These are phyloP conservation scores for Ceratobasidium sp. DNA, from an alignment of 1,284 basidiomycete genomes.

Conservation along the genomic window DNA sequence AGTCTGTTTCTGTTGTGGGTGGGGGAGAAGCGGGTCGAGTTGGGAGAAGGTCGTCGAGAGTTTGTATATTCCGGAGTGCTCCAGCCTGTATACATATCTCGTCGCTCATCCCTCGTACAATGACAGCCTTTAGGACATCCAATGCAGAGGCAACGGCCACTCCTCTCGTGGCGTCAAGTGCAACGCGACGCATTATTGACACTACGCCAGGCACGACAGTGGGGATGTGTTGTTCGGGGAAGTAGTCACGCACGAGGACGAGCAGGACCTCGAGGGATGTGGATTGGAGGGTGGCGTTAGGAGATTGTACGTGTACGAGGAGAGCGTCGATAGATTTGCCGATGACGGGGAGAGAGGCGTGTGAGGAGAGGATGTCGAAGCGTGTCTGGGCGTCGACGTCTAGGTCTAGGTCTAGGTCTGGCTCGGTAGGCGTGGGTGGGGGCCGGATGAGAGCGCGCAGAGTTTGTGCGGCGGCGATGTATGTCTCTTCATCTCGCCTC, in stretches of 20 bases:
- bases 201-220: constrained; percentile 84
- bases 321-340: constrained; percentile 84
- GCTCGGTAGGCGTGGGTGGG: neutral
- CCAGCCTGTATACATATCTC: constrained; percentile 72
- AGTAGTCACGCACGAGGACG: constrained; percentile 68
- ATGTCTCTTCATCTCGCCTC: constrained; percentile 79
- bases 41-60: constrained; percentile 62
- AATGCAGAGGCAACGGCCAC: constrained; percentile 71
- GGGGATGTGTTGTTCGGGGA: constrained; percentile 70
- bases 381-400: constrained; percentile 53
- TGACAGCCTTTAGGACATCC: constrained; percentile 65
- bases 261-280: constrained; percentile 70
- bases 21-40: constrained; percentile 51
- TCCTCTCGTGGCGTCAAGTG: constrained; percentile 66
- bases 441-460: constrained; percentile 65
- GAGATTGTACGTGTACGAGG: constrained; percentile 61
- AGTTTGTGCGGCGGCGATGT: constrained; percentile 69
- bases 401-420: constrained; percentile 47
- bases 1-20: constrained; percentile 52
- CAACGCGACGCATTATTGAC: constrained; percentile 73
- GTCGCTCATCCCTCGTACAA: constrained; percentile 70
- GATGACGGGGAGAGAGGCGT: constrained; percentile 76
- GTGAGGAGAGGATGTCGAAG: constrained; percentile 59
- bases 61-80: constrained; percentile 63
- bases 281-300: constrained; percentile 69